A percentile compares a stretch with the other conserved stretches of the same genome.
These are phyloP conservation scores for Irpex rosettiformis DNA, from an alignment of 1,284 basidiomycete genomes.

Conservation along the genomic window DNA sequence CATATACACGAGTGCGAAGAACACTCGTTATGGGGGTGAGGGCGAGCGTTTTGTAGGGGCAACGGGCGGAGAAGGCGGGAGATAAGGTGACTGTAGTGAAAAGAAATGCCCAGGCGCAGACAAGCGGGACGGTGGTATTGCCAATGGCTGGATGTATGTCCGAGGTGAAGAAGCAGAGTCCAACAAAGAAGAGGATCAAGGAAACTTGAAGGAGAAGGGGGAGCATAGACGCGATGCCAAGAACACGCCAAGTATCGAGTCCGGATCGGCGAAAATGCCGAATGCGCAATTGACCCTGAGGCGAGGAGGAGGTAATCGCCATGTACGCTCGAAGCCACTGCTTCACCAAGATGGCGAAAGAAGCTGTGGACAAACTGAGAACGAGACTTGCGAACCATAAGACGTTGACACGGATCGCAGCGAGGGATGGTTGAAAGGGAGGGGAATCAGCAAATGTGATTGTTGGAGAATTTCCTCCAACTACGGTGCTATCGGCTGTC, in stretches of 20 bases:
- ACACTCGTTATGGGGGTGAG: background rate
- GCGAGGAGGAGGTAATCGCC: background rate
- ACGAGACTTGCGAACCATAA: conserved; percentile 17
- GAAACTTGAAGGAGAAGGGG: conserved; percentile 16
- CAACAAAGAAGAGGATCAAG: conserved; percentile 16
- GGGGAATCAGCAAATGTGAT: background rate
- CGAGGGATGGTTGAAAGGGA: background rate
- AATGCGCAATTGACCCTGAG: conserved; percentile 2
- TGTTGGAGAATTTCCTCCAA: background rate
- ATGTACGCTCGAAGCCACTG: conserved; percentile 17
- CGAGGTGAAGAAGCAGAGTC: conserved; percentile 13
- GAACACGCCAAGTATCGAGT: conserved; percentile 10
- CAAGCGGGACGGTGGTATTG: background rate
- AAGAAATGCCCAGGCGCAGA: background rate
- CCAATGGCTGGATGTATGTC: conserved; percentile 6
- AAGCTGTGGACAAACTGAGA: conserved; percentile 15
- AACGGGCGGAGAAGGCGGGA: background rate
- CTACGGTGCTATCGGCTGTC: background rate
- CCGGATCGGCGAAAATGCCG: conserved; percentile 10
- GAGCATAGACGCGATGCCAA: conserved; percentile 13
- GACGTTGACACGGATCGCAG: conserved; percentile 5
- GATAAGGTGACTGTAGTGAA: background rate
- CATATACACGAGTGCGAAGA: background rate
- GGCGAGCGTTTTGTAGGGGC: conserved; percentile 4
- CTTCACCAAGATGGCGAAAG: conserved; percentile 15